Evolutionary conservation across 2,329 filamentous ascomycete species (phyloP).

Genomic region (Hypoxylon sp.): DNA sequence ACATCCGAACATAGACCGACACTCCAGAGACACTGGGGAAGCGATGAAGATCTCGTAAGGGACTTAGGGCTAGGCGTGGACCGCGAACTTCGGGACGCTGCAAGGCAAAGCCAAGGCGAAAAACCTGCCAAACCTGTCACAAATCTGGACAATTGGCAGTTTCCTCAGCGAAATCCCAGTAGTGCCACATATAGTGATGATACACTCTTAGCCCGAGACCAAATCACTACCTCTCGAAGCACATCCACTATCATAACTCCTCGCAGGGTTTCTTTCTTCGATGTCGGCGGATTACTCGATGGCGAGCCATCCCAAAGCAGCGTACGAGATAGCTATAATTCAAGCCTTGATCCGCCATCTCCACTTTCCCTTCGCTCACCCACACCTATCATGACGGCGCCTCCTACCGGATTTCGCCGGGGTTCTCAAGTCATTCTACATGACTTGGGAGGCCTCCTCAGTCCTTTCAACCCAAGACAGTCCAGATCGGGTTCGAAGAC

Average conservation of each 20-base stretch:
- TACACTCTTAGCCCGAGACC: constrained; percentile 51
- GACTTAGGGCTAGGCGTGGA: constrained; percentile 77
- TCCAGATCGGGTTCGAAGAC: constrained; percentile 45
- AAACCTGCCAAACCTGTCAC: constrained; percentile 47
- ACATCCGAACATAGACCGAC: constrained; percentile 56
- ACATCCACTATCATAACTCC: constrained; percentile 57
- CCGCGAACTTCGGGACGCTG: constrained; percentile 56
- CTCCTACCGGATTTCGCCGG: constrained; percentile 56
- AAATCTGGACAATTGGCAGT: constrained; percentile 58
- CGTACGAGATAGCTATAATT: constrained; percentile 54
- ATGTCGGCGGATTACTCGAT: constrained; percentile 80
- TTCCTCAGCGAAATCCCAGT: constrained; percentile 52
- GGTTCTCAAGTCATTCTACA: constrained; percentile 67
- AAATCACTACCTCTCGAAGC: constrained; percentile 49
- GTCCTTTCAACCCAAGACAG: constrained; percentile 49
- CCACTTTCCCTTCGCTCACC: constrained; percentile 47
- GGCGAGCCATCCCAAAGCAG: constrained; percentile 52
- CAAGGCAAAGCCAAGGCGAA: constrained; percentile 35
- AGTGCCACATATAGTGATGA: constrained; percentile 56
- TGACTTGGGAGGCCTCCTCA: constrained; percentile 64
- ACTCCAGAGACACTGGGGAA: constrained; percentile 77
- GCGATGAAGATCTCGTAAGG: constrained; percentile 88
- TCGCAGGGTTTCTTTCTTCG: constrained; percentile 79
- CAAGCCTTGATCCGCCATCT: constrained; percentile 52
- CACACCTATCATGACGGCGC: constrained; percentile 56